Base-by-base conservation (phyloP, 371 early-diverging fungal species). In the Apophysomyces variabilis region DNA sequence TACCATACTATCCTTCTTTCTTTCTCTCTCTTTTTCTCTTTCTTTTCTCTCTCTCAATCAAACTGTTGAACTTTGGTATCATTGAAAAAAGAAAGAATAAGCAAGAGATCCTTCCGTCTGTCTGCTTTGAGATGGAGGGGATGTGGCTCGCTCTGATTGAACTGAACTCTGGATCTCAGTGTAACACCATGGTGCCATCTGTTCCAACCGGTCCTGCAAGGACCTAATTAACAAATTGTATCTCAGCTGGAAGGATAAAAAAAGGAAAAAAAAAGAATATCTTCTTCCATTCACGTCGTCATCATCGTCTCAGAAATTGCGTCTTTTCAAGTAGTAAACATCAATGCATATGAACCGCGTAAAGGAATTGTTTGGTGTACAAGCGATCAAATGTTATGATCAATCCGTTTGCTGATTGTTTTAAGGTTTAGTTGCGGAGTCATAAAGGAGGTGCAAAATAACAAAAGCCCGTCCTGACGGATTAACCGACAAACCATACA, bases 161-260 rank as follows among this genome's bases (percentile, higher is more conserved):
- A 11, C 54, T 50, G 21, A 50, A 50, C 54, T 50, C 21, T 50
- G 54, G 18, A 21, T 50, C 54, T 16, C 21, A 21, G 54, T 50
- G 54, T 50, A 50, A 50, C 54, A 50, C 21, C 54, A 50, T 21
- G 7, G 4, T 18, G 21, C 18, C 21, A 26, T 50, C 21, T 8
- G 54, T 50, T 50, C 21, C 54, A 50, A 26, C 54, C 54, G 21
- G 21, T 50, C 54, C 54, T 50, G 54, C 54, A 50, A 50, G 54
- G 54, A 50, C 21, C 54, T 50, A 50, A 50, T 50, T 50, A 50
- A 50, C 32, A 21, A 50, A 21, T 50, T 50, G 21, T 11, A 50
- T 16, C 54, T 50, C 54, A 50, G 54, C 54, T 18, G 21, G 9
- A 50, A 21, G 47, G 18, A 14, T 11, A 18, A 13, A 47, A 11